Conservation (phyloP, 2,329 filamentous ascomycete species). For the Cytospora schulzeri region DNA sequence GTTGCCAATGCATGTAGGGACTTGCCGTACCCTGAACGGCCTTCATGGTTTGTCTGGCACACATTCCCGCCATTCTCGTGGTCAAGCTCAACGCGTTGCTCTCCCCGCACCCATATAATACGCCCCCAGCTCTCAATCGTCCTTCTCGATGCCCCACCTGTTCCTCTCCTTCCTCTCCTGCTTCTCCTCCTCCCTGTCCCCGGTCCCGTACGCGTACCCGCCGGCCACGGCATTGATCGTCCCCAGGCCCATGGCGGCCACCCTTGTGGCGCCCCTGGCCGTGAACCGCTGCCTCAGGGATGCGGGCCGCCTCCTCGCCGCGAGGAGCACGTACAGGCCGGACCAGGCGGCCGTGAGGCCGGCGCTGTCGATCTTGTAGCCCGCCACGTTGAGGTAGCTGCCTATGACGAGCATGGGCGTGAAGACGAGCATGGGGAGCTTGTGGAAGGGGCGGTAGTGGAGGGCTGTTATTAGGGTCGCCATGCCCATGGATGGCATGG, state of each 20-base stretch:
- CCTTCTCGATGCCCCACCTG: constrained; percentile 48
- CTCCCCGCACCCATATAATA: neutral
- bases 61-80: neutral
- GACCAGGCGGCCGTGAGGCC: constrained; percentile 59
- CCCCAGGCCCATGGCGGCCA: constrained; percentile 52
- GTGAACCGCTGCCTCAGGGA: constrained; percentile 43
- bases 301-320: constrained; percentile 48
- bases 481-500: constrained; percentile 56
- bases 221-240: constrained; percentile 51
- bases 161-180: constrained; percentile 51
- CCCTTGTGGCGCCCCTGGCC: constrained; percentile 53
- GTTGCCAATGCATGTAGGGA: neutral
- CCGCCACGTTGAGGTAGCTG: constrained; percentile 61
- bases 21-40: too few species aligned
- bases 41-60: neutral
- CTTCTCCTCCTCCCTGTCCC: constrained; percentile 53
- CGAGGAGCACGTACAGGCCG: constrained; percentile 59
- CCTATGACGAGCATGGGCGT: constrained; percentile 57
- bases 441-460: constrained; percentile 56
- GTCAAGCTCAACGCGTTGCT: neutral
- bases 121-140: neutral
- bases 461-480: constrained; percentile 59
- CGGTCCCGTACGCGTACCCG: constrained; percentile 54
- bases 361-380: constrained; percentile 59
- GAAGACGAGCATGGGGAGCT: constrained; percentile 50